Conservation (phyloP, 169 alveolate genomes). For the Plasmodium inui region DNA sequence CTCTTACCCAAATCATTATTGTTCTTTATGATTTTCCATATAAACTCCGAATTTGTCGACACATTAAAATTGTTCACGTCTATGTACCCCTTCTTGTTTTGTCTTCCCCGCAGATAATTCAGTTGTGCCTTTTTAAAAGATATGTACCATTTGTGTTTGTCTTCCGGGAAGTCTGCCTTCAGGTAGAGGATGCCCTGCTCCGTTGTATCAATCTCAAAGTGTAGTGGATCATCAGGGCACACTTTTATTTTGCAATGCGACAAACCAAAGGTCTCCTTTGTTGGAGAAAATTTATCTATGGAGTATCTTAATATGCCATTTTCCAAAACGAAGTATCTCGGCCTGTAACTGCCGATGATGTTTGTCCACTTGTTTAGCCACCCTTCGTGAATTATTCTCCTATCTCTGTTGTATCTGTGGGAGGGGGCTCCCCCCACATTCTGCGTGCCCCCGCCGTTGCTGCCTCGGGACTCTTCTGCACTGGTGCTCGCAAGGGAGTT, state of each 20-base stretch:
- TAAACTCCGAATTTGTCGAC: conserved; percentile 35
- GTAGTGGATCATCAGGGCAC: conserved; percentile 86
- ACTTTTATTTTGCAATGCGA: conserved; percentile 83
- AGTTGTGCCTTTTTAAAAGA: conserved; percentile 84
- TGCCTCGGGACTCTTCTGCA: conserved; percentile 3
- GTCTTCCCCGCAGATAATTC: conserved; percentile 48
- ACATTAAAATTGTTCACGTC: not conserved
- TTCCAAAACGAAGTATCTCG: conserved; percentile 87
- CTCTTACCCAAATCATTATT: not conserved
- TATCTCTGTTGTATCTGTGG: conserved; percentile 53
- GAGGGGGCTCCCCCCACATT: not conserved
- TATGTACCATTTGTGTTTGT: conserved; percentile 85
- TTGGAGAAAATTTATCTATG: conserved; percentile 82
- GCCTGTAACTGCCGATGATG: conserved; percentile 89
- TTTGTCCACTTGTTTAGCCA: conserved; percentile 91
- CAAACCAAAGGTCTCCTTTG: conserved; percentile 83
- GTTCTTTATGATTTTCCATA: conserved; percentile 24
- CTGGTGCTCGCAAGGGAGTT: not conserved
- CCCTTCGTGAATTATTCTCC: conserved; percentile 86
- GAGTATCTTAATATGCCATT: conserved; percentile 86
- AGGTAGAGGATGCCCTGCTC: conserved; percentile 84
- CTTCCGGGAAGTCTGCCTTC: conserved; percentile 83
- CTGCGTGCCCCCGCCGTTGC: not conserved
- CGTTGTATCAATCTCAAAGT: conserved; percentile 83
- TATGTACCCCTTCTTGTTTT: conserved; percentile 4